These are phyloP conservation scores for Aureobasidium sp. DNA, from an alignment of 2,329 filamentous ascomycete genomes.

Conservation along the genomic window DNA sequence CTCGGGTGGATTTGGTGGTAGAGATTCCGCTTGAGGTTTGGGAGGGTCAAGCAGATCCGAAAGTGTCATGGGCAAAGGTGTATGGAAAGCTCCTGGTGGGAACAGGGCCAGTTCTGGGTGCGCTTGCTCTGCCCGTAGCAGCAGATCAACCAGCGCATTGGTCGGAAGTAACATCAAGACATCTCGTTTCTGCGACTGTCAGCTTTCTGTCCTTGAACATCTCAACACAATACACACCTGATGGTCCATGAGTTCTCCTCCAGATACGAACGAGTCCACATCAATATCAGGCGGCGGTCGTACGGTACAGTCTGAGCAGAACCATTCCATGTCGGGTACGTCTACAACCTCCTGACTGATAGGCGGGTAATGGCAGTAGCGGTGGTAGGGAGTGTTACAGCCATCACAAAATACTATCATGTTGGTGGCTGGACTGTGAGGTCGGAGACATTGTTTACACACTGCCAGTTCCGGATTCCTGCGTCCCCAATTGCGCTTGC, in stretches of 20 bases:
- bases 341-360: constrained; percentile 64
- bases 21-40: constrained; percentile 24
- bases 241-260: constrained; percentile 34
- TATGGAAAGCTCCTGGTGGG: constrained; percentile 27
- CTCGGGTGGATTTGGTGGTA: constrained; percentile 17
- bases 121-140: constrained; percentile 54
- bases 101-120: constrained; percentile 64
- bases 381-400: constrained; percentile 74
- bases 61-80: constrained; percentile 11
- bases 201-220: background rate
- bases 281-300: constrained; percentile 38
- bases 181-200: constrained; percentile 17
- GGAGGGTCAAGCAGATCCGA: constrained; percentile 23
- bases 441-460: constrained; percentile 66
- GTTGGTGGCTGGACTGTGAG: constrained; percentile 65
- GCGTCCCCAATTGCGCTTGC: constrained; percentile 51
- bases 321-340: constrained; percentile 63
- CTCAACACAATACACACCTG: constrained; percentile 30
- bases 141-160: constrained; percentile 55
- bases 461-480: constrained; percentile 51
- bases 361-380: constrained; percentile 69
- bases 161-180: constrained; percentile 53
- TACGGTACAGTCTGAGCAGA: constrained; percentile 57
- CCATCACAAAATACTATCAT: constrained; percentile 81
- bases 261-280: constrained; percentile 34